These are phyloP conservation scores for Carex kokanica DNA, from an alignment of 176 grass and related monocot species.

Conservation along the genomic window DNA sequence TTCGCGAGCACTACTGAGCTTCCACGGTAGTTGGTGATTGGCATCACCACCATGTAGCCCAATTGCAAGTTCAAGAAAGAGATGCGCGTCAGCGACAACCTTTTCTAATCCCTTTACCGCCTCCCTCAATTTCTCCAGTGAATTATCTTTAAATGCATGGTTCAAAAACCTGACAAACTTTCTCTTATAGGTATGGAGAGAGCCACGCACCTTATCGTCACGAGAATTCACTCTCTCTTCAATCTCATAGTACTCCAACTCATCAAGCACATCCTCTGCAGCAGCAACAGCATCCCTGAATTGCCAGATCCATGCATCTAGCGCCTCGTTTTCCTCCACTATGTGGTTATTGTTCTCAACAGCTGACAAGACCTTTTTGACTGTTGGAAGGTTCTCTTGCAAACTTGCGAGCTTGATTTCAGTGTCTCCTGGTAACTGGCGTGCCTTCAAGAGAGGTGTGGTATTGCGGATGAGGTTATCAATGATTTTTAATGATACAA, in stretches of 20 bases:
- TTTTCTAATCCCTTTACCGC: slow-evolving; percentile 36
- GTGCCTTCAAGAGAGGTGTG: background rate
- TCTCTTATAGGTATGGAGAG: slow-evolving; percentile 25
- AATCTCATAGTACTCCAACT: slow-evolving; percentile 36
- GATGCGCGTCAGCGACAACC: background rate
- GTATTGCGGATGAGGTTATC: slow-evolving; percentile 19
- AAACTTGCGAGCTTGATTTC: slow-evolving; percentile 15
- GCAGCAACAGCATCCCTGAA: slow-evolving; percentile 32
- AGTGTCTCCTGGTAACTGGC: background rate
- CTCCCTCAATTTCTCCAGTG: slow-evolving; percentile 26
- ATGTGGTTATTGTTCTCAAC: slow-evolving; percentile 10
- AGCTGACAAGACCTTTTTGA: slow-evolving; percentile 22
- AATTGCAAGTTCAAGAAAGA: slow-evolving; percentile 5
- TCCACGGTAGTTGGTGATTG: background rate
- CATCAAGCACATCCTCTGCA: slow-evolving; percentile 41
- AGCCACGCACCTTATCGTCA: slow-evolving; percentile 31
- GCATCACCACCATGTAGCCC: background rate
- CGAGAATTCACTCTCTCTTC: slow-evolving; percentile 29
- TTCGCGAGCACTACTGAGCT: background rate
- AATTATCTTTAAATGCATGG: slow-evolving; percentile 4
- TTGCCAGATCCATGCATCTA: slow-evolving; percentile 34
- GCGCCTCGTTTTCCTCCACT: background rate
- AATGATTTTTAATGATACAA: slow-evolving; percentile 29
- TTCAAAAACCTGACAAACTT: slow-evolving; percentile 33
- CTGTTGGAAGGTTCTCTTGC: background rate